Base-by-base conservation (phyloP, 345 rosid genomes). In the Sapria himalayana region DNA sequence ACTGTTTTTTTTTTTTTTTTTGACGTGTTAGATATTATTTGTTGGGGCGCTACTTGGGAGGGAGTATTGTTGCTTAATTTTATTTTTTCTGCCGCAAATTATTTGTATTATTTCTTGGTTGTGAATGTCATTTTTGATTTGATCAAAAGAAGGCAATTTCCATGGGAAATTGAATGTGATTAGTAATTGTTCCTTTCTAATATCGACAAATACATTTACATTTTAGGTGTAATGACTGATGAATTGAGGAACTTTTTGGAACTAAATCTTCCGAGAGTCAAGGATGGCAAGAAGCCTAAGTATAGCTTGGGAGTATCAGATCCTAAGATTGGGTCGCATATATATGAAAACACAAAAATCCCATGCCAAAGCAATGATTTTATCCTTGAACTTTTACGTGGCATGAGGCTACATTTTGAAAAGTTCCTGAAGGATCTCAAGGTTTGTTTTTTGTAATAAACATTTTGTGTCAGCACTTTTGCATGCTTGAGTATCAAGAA, bases 361-460 rank as follows among this genome's bases (percentile, higher is more conserved):
- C 85, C 94, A 27, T 82, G 94, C 54, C 85, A 82, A 59, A 68
- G 91, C 48, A 80, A 75, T 58, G 91, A 79, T 47, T 76, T 74
- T 46, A 65, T 82, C 29, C 93, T 58, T 21, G 98, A 89, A 66
- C 74, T 89, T 55, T 72, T 89, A 32, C 78, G 98, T 25, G 95
- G 93, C 46, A 74, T 79, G 22, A 66, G 98, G 3, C 57, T 72
- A 47, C 95, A 82, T 60, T 76, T 89, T 24, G 79, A 71, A 45
- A 69, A 67, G 44, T 79, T 79, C 69, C 67, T 89, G 60, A 82
- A 89, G 61, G 93, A 89, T 55, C 44, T 89, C 19, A 86, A 86
- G 89, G 97, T 82, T 43, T 59, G 70, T 22, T 22, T 27, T 43
- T 45, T 32, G 9, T 29, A 0, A 7, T 11, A 1, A n/a, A 5